Percentiles rank a stretch among this genome's conserved stretches.
Conservation (phyloP, 192 early-diverging fungal genomes). For the Backusella mclennaniae region DNA sequence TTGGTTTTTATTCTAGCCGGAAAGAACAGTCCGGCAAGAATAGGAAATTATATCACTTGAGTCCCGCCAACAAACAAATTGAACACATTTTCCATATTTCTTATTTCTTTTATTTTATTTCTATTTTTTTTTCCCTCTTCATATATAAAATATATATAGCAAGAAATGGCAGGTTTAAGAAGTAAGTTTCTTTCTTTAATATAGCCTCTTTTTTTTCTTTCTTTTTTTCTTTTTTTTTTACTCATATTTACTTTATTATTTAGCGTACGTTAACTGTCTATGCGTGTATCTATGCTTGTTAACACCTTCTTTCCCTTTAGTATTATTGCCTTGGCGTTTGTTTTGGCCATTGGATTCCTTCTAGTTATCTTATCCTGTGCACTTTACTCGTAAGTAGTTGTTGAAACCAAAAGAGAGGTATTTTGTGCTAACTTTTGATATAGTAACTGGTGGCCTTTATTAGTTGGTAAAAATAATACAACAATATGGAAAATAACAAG, state of each 20-base stretch:
- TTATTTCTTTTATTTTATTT: neutral
- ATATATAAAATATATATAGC: neutral
- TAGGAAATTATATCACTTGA: neutral
- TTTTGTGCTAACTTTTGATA: neutral
- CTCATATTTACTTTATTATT: neutral
- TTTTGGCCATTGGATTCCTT: conserved; percentile 88
- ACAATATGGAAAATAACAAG: neutral
- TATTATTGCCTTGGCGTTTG: conserved; percentile 89
- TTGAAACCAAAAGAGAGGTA: neutral
- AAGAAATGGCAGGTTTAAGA: conserved; percentile 30
- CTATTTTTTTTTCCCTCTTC: neutral
- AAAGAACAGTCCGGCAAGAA: neutral
- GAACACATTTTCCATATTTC: neutral
- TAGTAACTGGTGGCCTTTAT: conserved; percentile 94
- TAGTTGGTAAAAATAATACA: conserved; percentile 59
- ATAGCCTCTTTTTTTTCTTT: neutral
- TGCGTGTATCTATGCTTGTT: neutral
- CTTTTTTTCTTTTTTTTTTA: neutral
- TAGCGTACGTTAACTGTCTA: conserved; percentile 20
- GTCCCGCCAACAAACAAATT: neutral
- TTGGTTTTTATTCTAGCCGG: neutral
- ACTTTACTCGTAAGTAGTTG: conserved; percentile 69
- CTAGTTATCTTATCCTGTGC: conserved; percentile 95
- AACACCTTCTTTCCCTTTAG: conserved; percentile 23
- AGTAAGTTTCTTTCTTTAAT: conserved; percentile 17